phyloP scores from a whole-genome alignment of 2,329 filamentous ascomycete genomes.

The Colletotrichum cereale region DNA sequence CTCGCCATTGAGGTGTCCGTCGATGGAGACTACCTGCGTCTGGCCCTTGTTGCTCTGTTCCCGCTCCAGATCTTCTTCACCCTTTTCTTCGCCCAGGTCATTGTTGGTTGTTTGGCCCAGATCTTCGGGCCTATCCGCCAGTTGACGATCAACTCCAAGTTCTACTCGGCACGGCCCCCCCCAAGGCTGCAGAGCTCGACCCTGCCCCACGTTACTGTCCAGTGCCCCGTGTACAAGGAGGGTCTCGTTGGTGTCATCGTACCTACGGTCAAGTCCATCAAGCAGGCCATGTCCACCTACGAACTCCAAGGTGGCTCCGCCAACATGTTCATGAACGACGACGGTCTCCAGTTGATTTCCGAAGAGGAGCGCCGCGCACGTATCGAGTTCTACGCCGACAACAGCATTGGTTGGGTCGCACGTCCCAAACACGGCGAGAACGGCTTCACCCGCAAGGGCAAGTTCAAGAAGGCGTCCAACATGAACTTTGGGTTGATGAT shows the following conservation, averaged over 20 bases:
- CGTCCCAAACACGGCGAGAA: constrained; percentile 74
- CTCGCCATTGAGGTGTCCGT: constrained; percentile 77
- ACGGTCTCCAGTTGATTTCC: constrained; percentile 76
- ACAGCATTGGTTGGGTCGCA: constrained; percentile 78
- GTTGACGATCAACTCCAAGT: constrained; percentile 81
- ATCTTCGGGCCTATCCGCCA: constrained; percentile 82
- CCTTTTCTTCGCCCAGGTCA: constrained; percentile 84
- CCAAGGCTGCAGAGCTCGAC: constrained; percentile 67
- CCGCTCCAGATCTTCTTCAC: constrained; percentile 85
- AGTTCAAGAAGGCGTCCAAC: constrained; percentile 79
- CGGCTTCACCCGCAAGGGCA: constrained; percentile 72
- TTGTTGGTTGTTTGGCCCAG: constrained; percentile 80
- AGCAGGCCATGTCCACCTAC: constrained; percentile 81
- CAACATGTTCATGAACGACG: constrained; percentile 83
- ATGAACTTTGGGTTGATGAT: constrained; percentile 80
- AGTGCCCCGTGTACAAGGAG: constrained; percentile 91
- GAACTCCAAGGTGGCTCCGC: constrained; percentile 83
- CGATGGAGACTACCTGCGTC: constrained; percentile 71
- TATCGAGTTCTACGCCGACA: constrained; percentile 77
- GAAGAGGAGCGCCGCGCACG: constrained; percentile 72
- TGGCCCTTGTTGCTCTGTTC: constrained; percentile 74
- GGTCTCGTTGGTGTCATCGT: constrained; percentile 80
- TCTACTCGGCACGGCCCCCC: constrained; percentile 81
- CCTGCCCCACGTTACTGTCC: constrained; percentile 83
- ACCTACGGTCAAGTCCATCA: constrained; percentile 82